Evolutionary conservation across 2,329 filamentous ascomycete species (phyloP), one percentile per base, ranked within the genome.

Genomic region (Ophiobolus disseminans): DNA sequence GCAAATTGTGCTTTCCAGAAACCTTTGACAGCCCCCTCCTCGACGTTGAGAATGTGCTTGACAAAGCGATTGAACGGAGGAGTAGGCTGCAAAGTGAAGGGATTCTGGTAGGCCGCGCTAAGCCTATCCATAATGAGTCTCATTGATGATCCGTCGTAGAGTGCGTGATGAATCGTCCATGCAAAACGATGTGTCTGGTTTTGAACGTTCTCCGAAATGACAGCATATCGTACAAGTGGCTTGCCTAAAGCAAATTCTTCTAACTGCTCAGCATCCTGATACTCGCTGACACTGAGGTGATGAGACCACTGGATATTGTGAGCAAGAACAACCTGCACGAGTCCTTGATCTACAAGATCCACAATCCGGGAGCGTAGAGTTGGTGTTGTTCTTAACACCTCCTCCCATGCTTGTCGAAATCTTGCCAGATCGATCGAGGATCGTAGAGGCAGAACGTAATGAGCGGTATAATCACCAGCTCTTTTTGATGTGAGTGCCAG

Each of bases 401-500:
- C 59, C 36, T 75, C 67, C 75, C 75, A 80, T 1, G 76, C 68
- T 4, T 3, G 22, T 14, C 20, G n/a, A 4, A 10, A 57, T 48
- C 49, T 73, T 75, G 25, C 35, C 14, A 22, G 25, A 3, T 16
- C 48, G 3, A 28, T 50, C 19, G 7, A 34, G n/a, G 14, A 25
- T n/a, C 5, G 14, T 13, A 23, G 40, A 7, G 59, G 36, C 5
- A 38, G 22, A 1, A n/a, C 23, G 11, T 38, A 17, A 10, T 17
- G 22, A 16, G 40, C 80, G 3, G 84, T 74, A 35, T 83, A 84
- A 0, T 79, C 77, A 36, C 79, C 80, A 28, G 74, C 74, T 25
- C 78, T 72, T 57, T 80, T 81, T 50, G 76, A 75, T 3, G 80
- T 80, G 5, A 84, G 63, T 0, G 80, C 79, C 72, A 84, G 78